Evolutionary conservation across 177 flowering plant genomes (phyloP).

Genomic region (Vitis hybrid): DNA sequence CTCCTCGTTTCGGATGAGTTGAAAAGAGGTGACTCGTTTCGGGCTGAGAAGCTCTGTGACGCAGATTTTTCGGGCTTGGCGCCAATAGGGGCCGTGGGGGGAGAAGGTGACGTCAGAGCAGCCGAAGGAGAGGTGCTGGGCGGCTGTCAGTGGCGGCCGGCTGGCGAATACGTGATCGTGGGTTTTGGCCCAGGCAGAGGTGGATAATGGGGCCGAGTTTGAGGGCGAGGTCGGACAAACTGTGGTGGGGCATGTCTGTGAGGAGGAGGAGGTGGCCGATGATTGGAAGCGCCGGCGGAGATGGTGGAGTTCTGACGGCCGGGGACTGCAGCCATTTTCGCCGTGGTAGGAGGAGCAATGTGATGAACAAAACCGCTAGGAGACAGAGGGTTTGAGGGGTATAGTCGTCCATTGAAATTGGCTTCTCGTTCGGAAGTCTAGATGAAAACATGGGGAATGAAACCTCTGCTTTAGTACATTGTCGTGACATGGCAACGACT

Average conservation of each 20-base stretch:
- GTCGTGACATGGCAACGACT: no score
- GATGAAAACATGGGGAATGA: no score
- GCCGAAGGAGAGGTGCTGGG: constrained; percentile 49
- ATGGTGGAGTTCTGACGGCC: constrained; percentile 28
- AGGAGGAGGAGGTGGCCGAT: constrained; percentile 55
- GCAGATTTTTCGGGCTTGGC: constrained; percentile 39
- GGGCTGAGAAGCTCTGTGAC: constrained; percentile 45
- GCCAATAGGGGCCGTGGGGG: constrained; percentile 50
- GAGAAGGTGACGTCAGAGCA: constrained; percentile 60
- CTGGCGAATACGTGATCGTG: constrained; percentile 40
- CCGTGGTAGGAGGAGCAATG: neutral
- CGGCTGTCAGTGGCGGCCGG: constrained; percentile 40
- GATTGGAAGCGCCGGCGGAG: constrained; percentile 39
- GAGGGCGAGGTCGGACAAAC: constrained; percentile 28
- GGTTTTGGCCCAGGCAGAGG: constrained; percentile 47
- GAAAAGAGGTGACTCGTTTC: constrained; percentile 33
- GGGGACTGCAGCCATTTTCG: neutral
- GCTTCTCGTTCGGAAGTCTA: no score
- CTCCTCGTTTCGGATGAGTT: constrained; percentile 35
- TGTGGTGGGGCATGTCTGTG: constrained; percentile 43
- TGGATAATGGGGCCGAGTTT: constrained; percentile 43
- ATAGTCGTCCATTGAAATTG: neutral
- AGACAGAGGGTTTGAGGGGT: neutral
- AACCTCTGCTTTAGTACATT: no score
- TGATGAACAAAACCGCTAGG: neutral